Evolutionary conservation across 257 asterid species (phyloP).

Genomic region (Solanum microdontum): DNA sequence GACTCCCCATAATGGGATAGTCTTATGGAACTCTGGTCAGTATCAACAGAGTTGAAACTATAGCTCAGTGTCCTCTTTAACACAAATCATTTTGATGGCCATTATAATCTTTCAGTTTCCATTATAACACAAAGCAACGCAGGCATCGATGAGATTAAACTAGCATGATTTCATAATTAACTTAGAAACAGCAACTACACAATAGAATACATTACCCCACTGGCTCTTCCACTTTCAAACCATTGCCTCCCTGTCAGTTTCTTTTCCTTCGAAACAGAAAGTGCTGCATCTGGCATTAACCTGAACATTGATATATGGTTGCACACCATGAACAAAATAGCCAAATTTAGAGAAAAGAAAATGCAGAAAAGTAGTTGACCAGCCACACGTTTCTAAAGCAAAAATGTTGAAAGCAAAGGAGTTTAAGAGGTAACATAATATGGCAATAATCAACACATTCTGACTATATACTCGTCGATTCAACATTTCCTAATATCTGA

Average conservation of each 20-base stretch:
- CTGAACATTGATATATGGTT: conserved; percentile 24
- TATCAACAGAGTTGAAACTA: neutral
- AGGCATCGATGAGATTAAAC: neutral
- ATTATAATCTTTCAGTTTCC: neutral
- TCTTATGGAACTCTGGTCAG: neutral
- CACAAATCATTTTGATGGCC: neutral
- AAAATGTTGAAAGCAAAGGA: neutral
- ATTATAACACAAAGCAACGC: neutral
- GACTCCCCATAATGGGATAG: neutral
- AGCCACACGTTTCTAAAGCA: neutral
- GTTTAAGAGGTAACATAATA: neutral
- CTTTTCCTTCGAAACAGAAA: conserved; percentile 78
- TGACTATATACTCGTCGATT: neutral
- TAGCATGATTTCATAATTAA: neutral
- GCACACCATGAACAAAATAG: neutral
- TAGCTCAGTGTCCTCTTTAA: neutral
- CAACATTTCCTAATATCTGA: neutral
- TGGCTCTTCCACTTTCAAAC: conserved; percentile 85
- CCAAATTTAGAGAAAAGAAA: neutral
- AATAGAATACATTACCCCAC: conserved; percentile 27
- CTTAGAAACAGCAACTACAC: neutral
- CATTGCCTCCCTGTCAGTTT: conserved; percentile 84
- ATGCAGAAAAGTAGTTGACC: neutral
- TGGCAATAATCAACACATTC: neutral
- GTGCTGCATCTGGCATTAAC: conserved; percentile 95